Base-by-base conservation (phyloP, 2,329 filamentous ascomycete species). In the Aspergillus terreus region DNA sequence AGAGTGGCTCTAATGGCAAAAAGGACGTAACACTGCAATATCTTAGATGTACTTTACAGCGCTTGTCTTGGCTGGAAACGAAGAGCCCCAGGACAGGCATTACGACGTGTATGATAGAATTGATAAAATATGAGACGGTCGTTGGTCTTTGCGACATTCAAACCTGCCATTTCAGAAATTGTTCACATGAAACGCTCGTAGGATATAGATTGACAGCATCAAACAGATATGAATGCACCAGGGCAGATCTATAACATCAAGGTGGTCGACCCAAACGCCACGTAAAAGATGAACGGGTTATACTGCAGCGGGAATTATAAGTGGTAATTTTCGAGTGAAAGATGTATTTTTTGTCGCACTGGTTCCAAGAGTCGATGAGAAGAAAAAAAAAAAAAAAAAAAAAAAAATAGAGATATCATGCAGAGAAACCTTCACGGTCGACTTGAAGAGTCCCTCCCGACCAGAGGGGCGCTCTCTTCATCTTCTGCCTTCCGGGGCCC, bases 401-500 rank as follows among this genome's bases (percentile, higher is more conserved):
- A 41, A n/a, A n/a, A 17, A 15, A 30, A 41, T 33, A 27, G 17
- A 15, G 40, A 49, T 36, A 48, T n/a, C 12, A n/a, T 21, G 21
- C 40, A 42, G 4, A 45, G 25, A 14, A 12, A 11, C 21, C 33
- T 19, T 47, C 40, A 41, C 2, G 35, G 33, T 43, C 21, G 44
- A 47, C 36, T 44, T 23, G 45, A 40, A 14, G 55, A 49, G 40
- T 58, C 59, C 46, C 60, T 62, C 7, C 46, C 46, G 44, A 60
- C 55, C 17, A 61, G 49, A 33, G 59, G 54, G 15, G 54, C 51
- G 30, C 49, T 61, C 42, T 71, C 68, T 33, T 68, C 68, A 44
- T 70, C 67, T 25, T 57, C 56, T 11, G 50, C 52, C 53, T 67
- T 71, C 42, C 64, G 65, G 4, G 63, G 59, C 7, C 59, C 63